Percentiles rank a stretch among this genome's conserved stretches.
Evolutionary conservation across 208 protist genomes (phyloP).

Genomic region (Paratrypanosoma confusum): DNA sequence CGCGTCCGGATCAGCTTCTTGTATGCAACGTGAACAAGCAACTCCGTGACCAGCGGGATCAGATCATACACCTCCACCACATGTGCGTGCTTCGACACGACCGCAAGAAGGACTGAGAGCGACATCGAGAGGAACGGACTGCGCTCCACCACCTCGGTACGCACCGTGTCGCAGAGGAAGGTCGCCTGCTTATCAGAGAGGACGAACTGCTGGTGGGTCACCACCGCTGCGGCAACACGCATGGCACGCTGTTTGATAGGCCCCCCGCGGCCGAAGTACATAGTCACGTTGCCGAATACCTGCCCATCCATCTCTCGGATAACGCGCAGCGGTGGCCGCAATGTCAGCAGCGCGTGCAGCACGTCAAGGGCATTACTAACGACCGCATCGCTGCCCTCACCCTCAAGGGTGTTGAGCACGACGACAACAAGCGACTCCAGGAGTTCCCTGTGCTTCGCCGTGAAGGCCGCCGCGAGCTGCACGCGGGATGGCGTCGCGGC

Average conservation of each 20-base stretch:
- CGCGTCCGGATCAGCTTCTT: conserved; percentile 55
- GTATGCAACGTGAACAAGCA: conserved; percentile 65
- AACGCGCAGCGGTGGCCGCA: conserved; percentile 57
- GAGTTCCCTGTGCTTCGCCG: conserved; percentile 49
- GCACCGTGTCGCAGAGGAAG: conserved; percentile 48
- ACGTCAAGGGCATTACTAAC: conserved; percentile 77
- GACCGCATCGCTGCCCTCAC: conserved; percentile 83
- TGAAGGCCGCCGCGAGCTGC: conserved; percentile 32
- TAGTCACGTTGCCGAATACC: conserved; percentile 62
- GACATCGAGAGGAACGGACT: conserved; percentile 72
- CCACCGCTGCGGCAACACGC: conserved; percentile 63
- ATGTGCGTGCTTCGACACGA: conserved; percentile 78
- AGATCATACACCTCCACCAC: conserved; percentile 84
- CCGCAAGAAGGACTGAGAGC: conserved; percentile 71
- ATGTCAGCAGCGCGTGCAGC: conserved; percentile 66
- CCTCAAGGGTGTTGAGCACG: conserved; percentile 70
- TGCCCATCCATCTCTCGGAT: conserved; percentile 39
- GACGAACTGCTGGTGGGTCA: conserved; percentile 60
- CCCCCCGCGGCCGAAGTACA: conserved; percentile 71
- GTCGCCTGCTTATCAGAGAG: conserved; percentile 48
- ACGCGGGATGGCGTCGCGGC: not conserved
- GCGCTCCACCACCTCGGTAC: conserved; percentile 70
- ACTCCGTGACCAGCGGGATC: conserved; percentile 77
- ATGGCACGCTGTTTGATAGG: conserved; percentile 83
- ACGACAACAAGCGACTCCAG: conserved; percentile 66